A percentile compares a stretch with the other conserved stretches of the same genome.
Evolutionary conservation across 1,284 basidiomycete species (phyloP).

Genomic region (Volvariella surrecta): DNA sequence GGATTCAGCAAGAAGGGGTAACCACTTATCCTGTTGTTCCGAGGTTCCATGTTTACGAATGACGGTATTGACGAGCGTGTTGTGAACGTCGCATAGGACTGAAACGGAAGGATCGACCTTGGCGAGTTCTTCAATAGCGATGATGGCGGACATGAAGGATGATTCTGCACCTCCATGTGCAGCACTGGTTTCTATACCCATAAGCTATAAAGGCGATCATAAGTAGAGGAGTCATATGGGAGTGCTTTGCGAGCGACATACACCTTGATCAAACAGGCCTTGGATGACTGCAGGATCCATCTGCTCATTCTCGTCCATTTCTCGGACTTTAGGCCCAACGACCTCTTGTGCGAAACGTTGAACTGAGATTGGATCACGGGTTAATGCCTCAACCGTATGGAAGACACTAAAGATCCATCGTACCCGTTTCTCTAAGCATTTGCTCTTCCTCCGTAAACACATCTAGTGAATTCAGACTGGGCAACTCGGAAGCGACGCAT

Average conservation of each 20-base stretch:
- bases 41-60: constrained; percentile 82
- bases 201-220: constrained; percentile 77
- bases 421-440: constrained; percentile 87
- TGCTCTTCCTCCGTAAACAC: constrained; percentile 87
- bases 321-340: constrained; percentile 83
- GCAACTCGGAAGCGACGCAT: constrained; percentile 29
- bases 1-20: constrained; percentile 75
- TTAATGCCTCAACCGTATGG: no score
- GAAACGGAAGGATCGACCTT: constrained; percentile 96
- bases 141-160: constrained; percentile 93
- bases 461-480: constrained; percentile 53
- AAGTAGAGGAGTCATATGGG: constrained; percentile 1
- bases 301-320: constrained; percentile 96
- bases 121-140: constrained; percentile 96
- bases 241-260: constrained; percentile 41
- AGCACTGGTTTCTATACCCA: constrained; percentile 91
- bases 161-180: constrained; percentile 85
- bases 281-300: constrained; percentile 91
- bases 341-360: constrained; percentile 85
- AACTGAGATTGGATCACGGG: constrained; percentile 47
- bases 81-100: constrained; percentile 97
- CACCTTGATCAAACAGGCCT: constrained; percentile 92
- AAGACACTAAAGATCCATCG: no score
- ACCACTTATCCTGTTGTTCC: constrained; percentile 83
- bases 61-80: constrained; percentile 95